Conservation (phyloP, 2,329 filamentous ascomycete genomes). For the Fusarium nurragi region DNA sequence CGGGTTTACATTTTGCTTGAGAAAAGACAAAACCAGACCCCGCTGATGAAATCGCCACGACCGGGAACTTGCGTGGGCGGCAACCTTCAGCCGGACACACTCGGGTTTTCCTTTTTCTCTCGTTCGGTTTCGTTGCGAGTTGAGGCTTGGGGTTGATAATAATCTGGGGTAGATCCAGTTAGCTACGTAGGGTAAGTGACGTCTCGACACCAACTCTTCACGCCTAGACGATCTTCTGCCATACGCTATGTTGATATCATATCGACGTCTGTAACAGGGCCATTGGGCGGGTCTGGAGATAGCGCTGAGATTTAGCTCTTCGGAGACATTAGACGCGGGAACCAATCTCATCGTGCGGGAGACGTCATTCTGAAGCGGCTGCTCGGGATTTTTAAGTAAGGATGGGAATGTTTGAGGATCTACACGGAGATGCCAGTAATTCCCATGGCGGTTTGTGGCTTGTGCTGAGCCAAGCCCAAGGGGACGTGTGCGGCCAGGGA, state of each 20-base stretch:
- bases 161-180: conserved; percentile 26
- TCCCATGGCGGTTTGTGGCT: conserved; percentile 31
- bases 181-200: background rate
- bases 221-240: background rate
- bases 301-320: conserved; percentile 20
- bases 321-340: conserved; percentile 8
- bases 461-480: background rate
- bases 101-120: background rate
- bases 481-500: conserved; percentile 2
- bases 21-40: background rate
- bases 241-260: conserved; percentile 25
- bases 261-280: conserved; percentile 11
- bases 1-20: conserved; percentile 1
- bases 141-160: background rate
- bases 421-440: conserved; percentile 18
- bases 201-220: conserved; percentile 1
- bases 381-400: background rate
- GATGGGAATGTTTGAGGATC: conserved; percentile 32
- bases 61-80: conserved; percentile 19
- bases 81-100: background rate
- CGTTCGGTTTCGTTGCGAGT: conserved; percentile 22
- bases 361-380: conserved; percentile 23
- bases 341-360: conserved; percentile 4
- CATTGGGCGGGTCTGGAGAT: conserved; percentile 1
- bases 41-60: conserved; percentile 26